Evolutionary conservation across 169 alveolate genomes (phyloP).

Genomic region (Blepharisma undulans): DNA sequence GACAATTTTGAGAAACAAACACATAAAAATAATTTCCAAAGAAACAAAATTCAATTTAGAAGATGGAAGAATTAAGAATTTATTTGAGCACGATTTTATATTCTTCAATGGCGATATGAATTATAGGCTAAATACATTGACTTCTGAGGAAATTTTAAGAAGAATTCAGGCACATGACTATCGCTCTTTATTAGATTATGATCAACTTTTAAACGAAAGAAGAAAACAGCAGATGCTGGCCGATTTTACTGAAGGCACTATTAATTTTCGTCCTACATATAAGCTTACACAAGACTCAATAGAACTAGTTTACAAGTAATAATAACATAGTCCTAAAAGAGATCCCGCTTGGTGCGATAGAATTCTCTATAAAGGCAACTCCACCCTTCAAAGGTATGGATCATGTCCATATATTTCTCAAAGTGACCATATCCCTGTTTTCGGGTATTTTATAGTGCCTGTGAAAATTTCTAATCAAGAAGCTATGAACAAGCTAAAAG

Average conservation of each 20-base stretch:
- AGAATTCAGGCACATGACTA: not conserved
- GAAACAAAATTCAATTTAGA: not conserved
- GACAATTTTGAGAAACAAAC: not conserved
- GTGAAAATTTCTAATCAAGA: not conserved
- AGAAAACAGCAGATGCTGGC: not conserved
- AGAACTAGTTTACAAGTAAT: not conserved
- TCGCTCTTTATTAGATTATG: not conserved
- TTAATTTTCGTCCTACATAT: constrained; percentile 26
- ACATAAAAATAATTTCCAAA: not conserved
- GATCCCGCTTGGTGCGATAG: constrained; percentile 43
- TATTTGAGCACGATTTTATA: constrained; percentile 19
- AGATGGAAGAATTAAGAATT: not conserved
- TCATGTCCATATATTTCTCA: not conserved
- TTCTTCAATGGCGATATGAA: constrained; percentile 28
- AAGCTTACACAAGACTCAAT: constrained; percentile 20
- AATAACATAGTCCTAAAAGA: not conserved
- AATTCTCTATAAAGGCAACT: constrained; percentile 11
- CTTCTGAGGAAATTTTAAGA: not conserved
- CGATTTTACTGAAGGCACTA: constrained; percentile 9
- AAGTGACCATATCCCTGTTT: constrained; percentile 37
- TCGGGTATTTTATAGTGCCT: not conserved
- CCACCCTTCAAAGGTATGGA: not conserved
- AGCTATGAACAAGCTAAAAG: not conserved
- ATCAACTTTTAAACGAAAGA: not conserved
- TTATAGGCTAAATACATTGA: not conserved